Evolutionary conservation across 306 rosid genomes (phyloP).

Genomic region (Boehmeria nivea): DNA sequence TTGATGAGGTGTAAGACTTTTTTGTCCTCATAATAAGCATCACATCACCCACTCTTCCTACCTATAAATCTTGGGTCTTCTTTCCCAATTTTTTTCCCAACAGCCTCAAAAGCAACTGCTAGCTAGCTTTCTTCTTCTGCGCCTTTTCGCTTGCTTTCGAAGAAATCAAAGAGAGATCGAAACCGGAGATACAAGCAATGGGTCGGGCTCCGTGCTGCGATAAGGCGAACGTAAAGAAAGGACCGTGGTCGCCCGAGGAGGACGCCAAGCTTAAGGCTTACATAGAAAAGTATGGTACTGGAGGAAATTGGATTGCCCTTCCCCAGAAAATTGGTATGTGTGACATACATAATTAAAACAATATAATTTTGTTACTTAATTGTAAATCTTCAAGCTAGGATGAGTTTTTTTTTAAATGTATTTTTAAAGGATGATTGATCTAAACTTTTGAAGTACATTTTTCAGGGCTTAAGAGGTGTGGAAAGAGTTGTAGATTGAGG

Average conservation of each 20-base stretch:
- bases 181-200: conserved; percentile 30
- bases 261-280: conserved; percentile 81
- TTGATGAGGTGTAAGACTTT: conserved; percentile 53
- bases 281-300: conserved; percentile 81
- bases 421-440: not conserved
- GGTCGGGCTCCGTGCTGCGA: conserved; percentile 99
- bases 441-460: conserved; percentile 7
- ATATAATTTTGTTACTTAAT: not conserved
- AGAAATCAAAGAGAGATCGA: not conserved
- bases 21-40: conserved; percentile 48
- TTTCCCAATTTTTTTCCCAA: conserved; percentile 40
- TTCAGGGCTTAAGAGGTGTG: conserved; percentile 95
- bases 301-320: conserved; percentile 98
- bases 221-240: conserved; percentile 93
- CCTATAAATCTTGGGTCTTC: conserved; percentile 68
- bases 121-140: conserved; percentile 11
- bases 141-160: conserved; percentile 3
- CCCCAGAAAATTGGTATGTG: conserved; percentile 90
- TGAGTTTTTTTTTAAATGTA: too few species aligned
- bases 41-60: conserved; percentile 54
- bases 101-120: conserved; percentile 32
- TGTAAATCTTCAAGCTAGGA: too few species aligned
- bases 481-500: conserved; percentile 91
- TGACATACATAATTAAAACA: not conserved
- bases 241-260: conserved; percentile 98